Conservation (phyloP, 352 stramenopile species). For the Pythium monospermum region DNA sequence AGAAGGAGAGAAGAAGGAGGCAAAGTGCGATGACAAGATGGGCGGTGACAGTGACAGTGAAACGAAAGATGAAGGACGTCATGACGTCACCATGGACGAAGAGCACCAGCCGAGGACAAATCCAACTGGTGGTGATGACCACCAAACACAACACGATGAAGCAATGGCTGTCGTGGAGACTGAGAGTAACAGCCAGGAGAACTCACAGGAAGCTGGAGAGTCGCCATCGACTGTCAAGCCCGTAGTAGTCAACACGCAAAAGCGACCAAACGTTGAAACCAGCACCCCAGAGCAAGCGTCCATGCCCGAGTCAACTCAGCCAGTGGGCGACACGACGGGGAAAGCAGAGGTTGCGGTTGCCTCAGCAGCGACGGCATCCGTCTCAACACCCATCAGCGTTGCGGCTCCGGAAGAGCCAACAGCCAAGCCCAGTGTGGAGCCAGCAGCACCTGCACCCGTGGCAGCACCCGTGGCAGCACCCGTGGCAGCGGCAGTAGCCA, state of each 20-base stretch:
- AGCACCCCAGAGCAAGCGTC: not conserved
- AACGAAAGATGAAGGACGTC: slow-evolving; percentile 5
- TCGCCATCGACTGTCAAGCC: no score
- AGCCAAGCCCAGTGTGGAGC: not conserved
- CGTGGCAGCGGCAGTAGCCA: no score
- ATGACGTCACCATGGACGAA: no score
- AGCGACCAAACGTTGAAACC: not conserved
- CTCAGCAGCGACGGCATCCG: no score
- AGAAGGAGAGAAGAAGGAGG: slow-evolving; percentile 8
- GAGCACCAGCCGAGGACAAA: no score
- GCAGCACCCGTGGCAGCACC: no score
- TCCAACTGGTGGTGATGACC: no score
- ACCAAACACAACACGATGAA: slow-evolving; percentile 9
- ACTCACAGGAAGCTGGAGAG: no score
- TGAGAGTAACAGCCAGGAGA: no score
- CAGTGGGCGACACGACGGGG: not conserved
- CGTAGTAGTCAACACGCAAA: not conserved
- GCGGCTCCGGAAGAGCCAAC: not conserved
- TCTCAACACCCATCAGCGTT: not conserved
- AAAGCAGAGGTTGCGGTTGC: not conserved
- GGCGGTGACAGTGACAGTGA: no score
- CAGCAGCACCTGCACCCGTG: not conserved
- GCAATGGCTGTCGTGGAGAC: slow-evolving; percentile 6
- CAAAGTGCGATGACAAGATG: no score
- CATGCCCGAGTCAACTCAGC: no score